Evolutionary conservation across 371 early-diverging fungal species (phyloP).

Genomic region (Choanephora cucurbitarum): DNA sequence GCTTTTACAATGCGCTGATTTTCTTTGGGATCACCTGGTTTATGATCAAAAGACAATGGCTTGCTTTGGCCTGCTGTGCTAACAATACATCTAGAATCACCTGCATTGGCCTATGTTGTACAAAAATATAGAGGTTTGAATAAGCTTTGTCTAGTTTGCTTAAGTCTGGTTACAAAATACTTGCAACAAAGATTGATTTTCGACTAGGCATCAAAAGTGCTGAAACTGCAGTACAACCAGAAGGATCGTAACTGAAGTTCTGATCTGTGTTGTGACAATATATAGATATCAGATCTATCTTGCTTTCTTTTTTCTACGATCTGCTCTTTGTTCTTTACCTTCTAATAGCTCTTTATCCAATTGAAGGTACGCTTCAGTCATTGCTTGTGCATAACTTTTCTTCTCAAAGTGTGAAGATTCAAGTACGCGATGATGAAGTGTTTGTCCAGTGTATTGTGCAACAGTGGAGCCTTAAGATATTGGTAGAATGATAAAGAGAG

Average conservation of each 20-base stretch:
- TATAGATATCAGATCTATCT: too few relatives aligned
- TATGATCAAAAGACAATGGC: constrained; percentile 90
- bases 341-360: constrained; percentile 79
- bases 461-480: constrained; percentile 64
- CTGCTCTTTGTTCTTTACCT: constrained; percentile 44
- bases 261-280: constrained; percentile 50
- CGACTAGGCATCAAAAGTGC: constrained; percentile 43
- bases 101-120: constrained; percentile 92
- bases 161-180: background rate
- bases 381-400: constrained; percentile 72
- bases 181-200: constrained; percentile 39
- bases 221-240: constrained; percentile 94
- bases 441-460: constrained; percentile 85
- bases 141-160: background rate
- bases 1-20: constrained; percentile 81
- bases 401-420: constrained; percentile 62
- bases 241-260: constrained; percentile 72
- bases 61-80: constrained; percentile 74
- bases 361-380: constrained; percentile 81
- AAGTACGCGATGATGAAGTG: constrained; percentile 75
- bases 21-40: constrained; percentile 85
- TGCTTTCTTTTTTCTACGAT: background rate
- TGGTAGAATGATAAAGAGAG: background rate
- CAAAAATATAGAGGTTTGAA: too few relatives aligned
- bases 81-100: constrained; percentile 92